A percentile compares a stretch with the other conserved stretches of the same genome.
Conservation (phyloP, 352 stramenopile genomes). For the Phytophthora quininea region DNA sequence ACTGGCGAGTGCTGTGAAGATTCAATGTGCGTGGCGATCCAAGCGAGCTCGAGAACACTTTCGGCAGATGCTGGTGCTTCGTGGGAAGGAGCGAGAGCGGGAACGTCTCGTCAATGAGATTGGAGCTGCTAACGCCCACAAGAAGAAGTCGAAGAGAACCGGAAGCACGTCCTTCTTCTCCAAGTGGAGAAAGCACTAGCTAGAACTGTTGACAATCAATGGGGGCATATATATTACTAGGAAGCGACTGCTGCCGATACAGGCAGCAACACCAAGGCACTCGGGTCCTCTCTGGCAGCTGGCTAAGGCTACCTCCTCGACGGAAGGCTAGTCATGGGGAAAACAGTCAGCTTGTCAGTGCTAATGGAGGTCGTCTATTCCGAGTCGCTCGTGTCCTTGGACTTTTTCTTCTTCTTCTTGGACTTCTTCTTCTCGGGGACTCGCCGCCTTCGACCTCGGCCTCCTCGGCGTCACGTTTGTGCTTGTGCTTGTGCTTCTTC, state of each 20-base stretch:
- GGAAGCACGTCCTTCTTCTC: slow-evolving; percentile 22
- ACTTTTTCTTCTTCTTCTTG: slow-evolving; percentile 91
- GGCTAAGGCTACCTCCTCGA: slow-evolving; percentile 25
- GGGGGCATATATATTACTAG: slow-evolving; percentile 38
- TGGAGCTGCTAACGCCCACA: slow-evolving; percentile 26
- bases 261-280: slow-evolving; percentile 13
- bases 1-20: slow-evolving; percentile 56
- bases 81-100: slow-evolving; percentile 68
- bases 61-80: slow-evolving; percentile 57
- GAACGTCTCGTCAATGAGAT: slow-evolving; percentile 41
- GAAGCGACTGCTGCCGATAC: slow-evolving; percentile 14
- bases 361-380: slow-evolving; percentile 49
- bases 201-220: not conserved
- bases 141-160: slow-evolving; percentile 11
- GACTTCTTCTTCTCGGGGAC: slow-evolving; percentile 87
- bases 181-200: slow-evolving; percentile 9
- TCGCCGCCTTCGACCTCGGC: slow-evolving; percentile 50
- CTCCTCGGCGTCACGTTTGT: slow-evolving; percentile 73
- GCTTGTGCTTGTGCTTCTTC: slow-evolving; percentile 86
- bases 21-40: slow-evolving; percentile 80
- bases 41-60: slow-evolving; percentile 70
- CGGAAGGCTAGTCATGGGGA: slow-evolving; percentile 34
- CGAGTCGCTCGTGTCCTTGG: slow-evolving; percentile 69
- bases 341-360: slow-evolving; percentile 17
- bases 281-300: slow-evolving; percentile 22